These are phyloP conservation scores for Golubevia sp. DNA, from an alignment of 1,284 basidiomycete genomes.

Conservation along the genomic window DNA sequence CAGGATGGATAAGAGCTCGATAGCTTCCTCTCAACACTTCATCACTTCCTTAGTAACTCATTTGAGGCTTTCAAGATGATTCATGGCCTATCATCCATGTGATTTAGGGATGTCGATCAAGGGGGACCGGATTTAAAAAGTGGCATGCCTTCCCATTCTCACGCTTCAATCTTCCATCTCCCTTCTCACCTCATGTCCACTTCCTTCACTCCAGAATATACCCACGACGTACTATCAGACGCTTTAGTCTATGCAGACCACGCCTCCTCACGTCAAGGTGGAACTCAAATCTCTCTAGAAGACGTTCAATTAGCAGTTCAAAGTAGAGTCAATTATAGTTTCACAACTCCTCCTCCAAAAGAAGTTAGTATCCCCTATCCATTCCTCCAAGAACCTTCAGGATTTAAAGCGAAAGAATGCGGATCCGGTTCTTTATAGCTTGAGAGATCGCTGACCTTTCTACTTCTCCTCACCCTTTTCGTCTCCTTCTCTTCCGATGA, in stretches of 20 bases:
- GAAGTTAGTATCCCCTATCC: slow-evolving; percentile 29
- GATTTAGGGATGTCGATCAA: background rate
- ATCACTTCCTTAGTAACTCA: too few species aligned
- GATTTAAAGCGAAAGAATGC: too few species aligned
- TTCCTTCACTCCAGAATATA: slow-evolving; percentile 27
- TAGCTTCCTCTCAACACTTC: too few species aligned
- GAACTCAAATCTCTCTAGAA: slow-evolving; percentile 35
- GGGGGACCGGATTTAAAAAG: too few species aligned
- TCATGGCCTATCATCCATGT: too few species aligned
- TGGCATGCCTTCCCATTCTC: background rate
- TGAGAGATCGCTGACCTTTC: background rate
- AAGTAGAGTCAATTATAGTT: slow-evolving; percentile 45
- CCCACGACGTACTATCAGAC: slow-evolving; percentile 52
- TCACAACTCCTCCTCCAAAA: slow-evolving; percentile 51
- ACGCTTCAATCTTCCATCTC: slow-evolving; percentile 3
- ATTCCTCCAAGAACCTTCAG: too few species aligned
- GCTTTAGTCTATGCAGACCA: slow-evolving; percentile 56
- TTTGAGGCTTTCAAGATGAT: too few species aligned
- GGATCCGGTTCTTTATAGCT: background rate
- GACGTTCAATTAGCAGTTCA: slow-evolving; percentile 56
- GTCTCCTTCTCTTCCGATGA: too few species aligned
- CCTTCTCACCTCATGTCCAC: background rate
- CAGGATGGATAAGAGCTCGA: background rate
- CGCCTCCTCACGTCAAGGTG: slow-evolving; percentile 35
- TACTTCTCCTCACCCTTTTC: background rate